Conservation (phyloP, 2,329 filamentous ascomycete species). For the Talaromyces sp. region DNA sequence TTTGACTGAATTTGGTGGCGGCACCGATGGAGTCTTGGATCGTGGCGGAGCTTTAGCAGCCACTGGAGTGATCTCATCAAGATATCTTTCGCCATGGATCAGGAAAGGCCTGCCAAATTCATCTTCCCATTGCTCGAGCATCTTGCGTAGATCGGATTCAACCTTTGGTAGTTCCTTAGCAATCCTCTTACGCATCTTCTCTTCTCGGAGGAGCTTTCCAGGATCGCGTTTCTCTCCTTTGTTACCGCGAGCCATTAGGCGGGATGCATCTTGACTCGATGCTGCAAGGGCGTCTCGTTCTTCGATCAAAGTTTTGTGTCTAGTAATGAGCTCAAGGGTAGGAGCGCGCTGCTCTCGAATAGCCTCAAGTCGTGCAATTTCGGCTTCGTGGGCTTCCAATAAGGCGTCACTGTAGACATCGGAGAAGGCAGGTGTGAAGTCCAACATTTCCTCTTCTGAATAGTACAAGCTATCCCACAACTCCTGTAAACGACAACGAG, state of each 20-base stretch:
- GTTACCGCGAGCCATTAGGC: constrained; percentile 83
- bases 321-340: constrained; percentile 77
- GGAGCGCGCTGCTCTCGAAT: constrained; percentile 85
- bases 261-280: constrained; percentile 91
- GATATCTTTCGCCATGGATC: constrained; percentile 86
- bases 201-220: constrained; percentile 86
- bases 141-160: constrained; percentile 74
- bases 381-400: constrained; percentile 89
- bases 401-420: constrained; percentile 96
- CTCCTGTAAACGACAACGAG: constrained; percentile 83
- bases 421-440: constrained; percentile 94
- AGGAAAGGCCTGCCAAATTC: constrained; percentile 92
- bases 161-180: constrained; percentile 94
- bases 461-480: constrained; percentile 94
- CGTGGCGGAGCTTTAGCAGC: constrained; percentile 65
- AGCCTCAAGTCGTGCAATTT: constrained; percentile 77
- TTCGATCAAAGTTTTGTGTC: constrained; percentile 74
- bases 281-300: constrained; percentile 85
- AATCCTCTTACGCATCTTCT: constrained; percentile 98
- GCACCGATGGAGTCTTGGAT: constrained; percentile 47
- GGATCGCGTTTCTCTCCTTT: constrained; percentile 95
- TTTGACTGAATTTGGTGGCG: constrained; percentile 30
- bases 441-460: constrained; percentile 97
- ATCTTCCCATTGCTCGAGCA: constrained; percentile 85
- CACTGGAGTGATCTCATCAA: constrained; percentile 71